Base-by-base conservation (phyloP, 306 rosid species). In the Styphnolobium japonicum region DNA sequence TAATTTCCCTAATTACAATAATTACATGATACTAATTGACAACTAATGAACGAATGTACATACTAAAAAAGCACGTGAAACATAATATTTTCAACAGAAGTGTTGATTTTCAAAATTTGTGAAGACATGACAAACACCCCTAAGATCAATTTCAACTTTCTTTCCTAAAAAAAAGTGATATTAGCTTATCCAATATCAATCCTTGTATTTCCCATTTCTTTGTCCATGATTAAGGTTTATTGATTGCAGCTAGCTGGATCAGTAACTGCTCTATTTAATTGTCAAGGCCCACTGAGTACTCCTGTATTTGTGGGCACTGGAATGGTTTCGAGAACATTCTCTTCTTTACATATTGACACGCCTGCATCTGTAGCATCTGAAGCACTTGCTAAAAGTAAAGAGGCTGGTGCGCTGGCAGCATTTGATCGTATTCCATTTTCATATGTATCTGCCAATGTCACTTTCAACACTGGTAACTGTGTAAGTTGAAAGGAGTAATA, bases 281-380 rank as follows among this genome's bases (percentile, higher is more conserved):
- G 98, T 83, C 98, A 95, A 92, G 98, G 98, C 45, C 97, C 98
- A 46, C 67, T 95, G 82, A 90, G 86, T 81, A 77, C 90, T 78
- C 98, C 98, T 85, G 45, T 95, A 69, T 95, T 95, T 83, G 97
- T 92, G 63, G 98, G 98, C 67, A 92, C 98, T 87, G 98, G 90
- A 85, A 92, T 91, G 96, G 92, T 91, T 86, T 91, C 97, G 82
- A 88, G 96, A 89, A 88, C 87, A 67, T 82, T 85, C 75, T 89
- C 94, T 81, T 82, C 86, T 70, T 84, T 83, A 55, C 55, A 78
- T 75, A 46, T 52, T 57, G 98, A 91, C 58, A 40, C 78, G 78
- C 88, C 97, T 81, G 72, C 89, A 67, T 87, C 98, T 51, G 82
- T 67, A 34, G 98, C 98, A 60, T 88, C 89, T 58, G 98, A 95